Conservation (phyloP, 2,329 filamentous ascomycete genomes). For the Cadophora gregata region DNA sequence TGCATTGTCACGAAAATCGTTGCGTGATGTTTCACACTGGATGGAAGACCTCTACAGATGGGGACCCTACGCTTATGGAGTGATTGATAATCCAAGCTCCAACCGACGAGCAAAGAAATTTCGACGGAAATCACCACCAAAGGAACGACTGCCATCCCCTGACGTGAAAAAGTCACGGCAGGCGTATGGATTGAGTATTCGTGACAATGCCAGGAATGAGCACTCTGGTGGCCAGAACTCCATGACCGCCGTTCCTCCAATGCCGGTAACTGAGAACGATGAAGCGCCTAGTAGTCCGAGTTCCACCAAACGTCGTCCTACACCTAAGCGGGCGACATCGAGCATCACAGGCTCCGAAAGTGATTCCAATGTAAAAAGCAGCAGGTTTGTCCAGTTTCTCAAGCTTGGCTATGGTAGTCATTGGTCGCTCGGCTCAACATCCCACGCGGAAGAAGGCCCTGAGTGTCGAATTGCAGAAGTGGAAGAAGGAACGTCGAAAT, state of each 20-base stretch:
- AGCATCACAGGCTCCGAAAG: constrained; percentile 37
- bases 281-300: constrained; percentile 12
- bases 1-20: constrained; percentile 70
- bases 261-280: constrained; percentile 25
- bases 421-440: constrained; percentile 55
- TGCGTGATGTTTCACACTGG: constrained; percentile 81
- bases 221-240: neutral
- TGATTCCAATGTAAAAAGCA: constrained; percentile 34
- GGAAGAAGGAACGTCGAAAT: neutral
- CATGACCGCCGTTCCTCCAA: constrained; percentile 25
- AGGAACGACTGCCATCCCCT: constrained; percentile 36
- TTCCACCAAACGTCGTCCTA: constrained; percentile 25
- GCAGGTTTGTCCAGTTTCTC: constrained; percentile 65
- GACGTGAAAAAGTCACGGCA: constrained; percentile 27
- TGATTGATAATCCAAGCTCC: constrained; percentile 78
- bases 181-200: constrained; percentile 22
- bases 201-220: constrained; percentile 9
- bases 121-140: constrained; percentile 43
- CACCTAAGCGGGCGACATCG: constrained; percentile 24
- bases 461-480: neutral
- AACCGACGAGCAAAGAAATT: constrained; percentile 55
- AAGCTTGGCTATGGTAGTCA: constrained; percentile 73
- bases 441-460: constrained; percentile 21
- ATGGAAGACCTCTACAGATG: constrained; percentile 86
- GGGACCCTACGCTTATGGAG: constrained; percentile 84